A percentile compares a stretch with the other conserved stretches of the same genome.
These are phyloP conservation scores for Corniculantispora saksenae DNA, from an alignment of 2,329 filamentous ascomycete species.

Conservation along the genomic window DNA sequence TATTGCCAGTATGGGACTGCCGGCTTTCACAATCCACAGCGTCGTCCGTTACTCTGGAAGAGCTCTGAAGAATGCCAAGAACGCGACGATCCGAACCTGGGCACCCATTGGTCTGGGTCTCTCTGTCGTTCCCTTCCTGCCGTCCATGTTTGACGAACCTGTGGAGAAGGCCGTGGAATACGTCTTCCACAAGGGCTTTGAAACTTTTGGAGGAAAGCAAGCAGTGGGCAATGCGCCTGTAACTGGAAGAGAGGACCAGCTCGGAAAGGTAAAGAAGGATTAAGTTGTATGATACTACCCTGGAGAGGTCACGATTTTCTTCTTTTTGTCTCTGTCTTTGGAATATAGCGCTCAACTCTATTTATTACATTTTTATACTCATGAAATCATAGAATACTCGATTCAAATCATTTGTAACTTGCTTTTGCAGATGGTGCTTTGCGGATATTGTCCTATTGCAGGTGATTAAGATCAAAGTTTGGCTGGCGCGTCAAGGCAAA, in stretches of 20 bases:
- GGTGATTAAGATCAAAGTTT: too few species aligned
- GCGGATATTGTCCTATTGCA: too few species aligned
- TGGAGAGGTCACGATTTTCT: background rate
- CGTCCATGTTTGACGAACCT: conserved; percentile 84
- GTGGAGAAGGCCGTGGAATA: conserved; percentile 91
- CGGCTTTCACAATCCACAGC: conserved; percentile 90
- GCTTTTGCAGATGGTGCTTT: too few species aligned
- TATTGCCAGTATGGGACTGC: conserved; percentile 89
- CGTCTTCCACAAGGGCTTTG: conserved; percentile 81
- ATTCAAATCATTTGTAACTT: too few species aligned
- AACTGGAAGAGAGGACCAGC: conserved; percentile 50
- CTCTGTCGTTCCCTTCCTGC: conserved; percentile 78
- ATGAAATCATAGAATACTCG: background rate
- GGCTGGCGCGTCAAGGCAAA: too few species aligned
- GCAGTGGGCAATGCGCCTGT: conserved; percentile 57
- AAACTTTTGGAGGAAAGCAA: conserved; percentile 64
- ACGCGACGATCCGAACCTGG: conserved; percentile 75
- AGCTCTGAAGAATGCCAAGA: conserved; percentile 83
- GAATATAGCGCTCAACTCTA: conserved; percentile 2
- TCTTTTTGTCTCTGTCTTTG: background rate
- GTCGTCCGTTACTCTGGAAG: conserved; percentile 86
- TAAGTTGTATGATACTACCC: conserved; percentile 27
- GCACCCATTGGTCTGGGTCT: conserved; percentile 84
- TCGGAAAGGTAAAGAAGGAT: conserved; percentile 47
- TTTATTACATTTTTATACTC: background rate